These are phyloP conservation scores for Zygoascus ofunaensis DNA, from an alignment of 805 yeast species.

Conservation along the genomic window DNA sequence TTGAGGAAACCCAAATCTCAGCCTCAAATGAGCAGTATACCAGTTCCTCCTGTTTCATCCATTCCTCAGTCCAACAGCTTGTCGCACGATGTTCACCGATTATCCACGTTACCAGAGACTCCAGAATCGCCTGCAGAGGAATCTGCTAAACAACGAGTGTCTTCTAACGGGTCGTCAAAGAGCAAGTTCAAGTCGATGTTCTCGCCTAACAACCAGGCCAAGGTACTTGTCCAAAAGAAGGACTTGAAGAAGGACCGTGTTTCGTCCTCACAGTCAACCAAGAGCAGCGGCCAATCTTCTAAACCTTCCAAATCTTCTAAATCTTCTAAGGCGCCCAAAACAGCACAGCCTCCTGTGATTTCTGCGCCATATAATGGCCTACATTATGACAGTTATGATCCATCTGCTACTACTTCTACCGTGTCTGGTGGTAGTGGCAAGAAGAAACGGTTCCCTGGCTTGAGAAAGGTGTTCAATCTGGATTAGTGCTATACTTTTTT, in stretches of 20 bases:
- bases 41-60: not conserved
- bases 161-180: not conserved
- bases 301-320: not conserved
- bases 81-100: not conserved
- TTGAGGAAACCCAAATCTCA: not conserved
- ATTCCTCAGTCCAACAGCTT: not conserved
- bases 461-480: constrained; percentile 16
- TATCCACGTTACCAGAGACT: not conserved
- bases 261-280: constrained; percentile 4
- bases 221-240: constrained; percentile 17
- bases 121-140: not conserved
- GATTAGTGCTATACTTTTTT: too few relatives aligned
- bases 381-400: too few relatives aligned
- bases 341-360: not conserved
- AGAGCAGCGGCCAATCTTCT: constrained; percentile 1
- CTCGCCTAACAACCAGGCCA: constrained; percentile 25
- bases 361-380: not conserved
- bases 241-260: constrained; percentile 7
- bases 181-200: constrained; percentile 19
- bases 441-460: constrained; percentile 18
- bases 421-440: constrained; percentile 9
- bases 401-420: too few relatives aligned
- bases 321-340: not conserved
- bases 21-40: not conserved
- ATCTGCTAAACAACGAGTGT: not conserved